These are phyloP conservation scores for Saccharomycopsis vini DNA, from an alignment of 805 yeast species.

Conservation along the genomic window DNA sequence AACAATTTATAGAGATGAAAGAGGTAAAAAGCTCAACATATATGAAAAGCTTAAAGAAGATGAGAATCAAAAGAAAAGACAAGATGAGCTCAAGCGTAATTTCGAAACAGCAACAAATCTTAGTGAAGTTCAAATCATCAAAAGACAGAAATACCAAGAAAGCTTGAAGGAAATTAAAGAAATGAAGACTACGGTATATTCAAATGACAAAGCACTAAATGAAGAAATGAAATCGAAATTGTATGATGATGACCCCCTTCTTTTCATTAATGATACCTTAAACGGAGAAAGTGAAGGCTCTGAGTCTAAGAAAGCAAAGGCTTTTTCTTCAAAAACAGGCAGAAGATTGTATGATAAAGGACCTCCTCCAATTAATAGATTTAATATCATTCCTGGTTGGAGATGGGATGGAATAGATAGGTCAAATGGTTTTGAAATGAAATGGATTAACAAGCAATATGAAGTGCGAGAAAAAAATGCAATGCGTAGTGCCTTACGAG, in stretches of 20 bases:
- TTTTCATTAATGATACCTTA: slow-evolving; percentile 19
- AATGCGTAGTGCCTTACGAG: background rate
- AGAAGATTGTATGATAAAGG: slow-evolving; percentile 40
- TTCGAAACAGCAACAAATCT: slow-evolving; percentile 1
- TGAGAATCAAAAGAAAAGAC: background rate
- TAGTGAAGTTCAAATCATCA: slow-evolving; percentile 1
- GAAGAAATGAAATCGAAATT: slow-evolving; percentile 7
- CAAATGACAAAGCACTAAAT: slow-evolving; percentile 12
- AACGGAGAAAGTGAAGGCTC: slow-evolving; percentile 1
- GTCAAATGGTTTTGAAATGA: slow-evolving; percentile 75
- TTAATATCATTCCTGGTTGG: slow-evolving; percentile 66
- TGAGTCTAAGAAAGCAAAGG: background rate
- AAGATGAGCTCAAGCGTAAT: slow-evolving; percentile 2
- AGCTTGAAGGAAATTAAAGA: slow-evolving; percentile 4
- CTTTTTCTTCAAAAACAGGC: slow-evolving; percentile 30
- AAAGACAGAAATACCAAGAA: slow-evolving; percentile 1
- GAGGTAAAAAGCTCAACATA: slow-evolving; percentile 6
- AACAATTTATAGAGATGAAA: slow-evolving; percentile 11
- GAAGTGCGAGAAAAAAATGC: slow-evolving; percentile 1
- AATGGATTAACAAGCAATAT: slow-evolving; percentile 35
- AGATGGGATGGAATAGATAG: slow-evolving; percentile 92
- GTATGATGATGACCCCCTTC: slow-evolving; percentile 16
- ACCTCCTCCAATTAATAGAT: slow-evolving; percentile 58
- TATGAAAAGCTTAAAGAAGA: slow-evolving; percentile 8
- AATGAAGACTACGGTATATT: slow-evolving; percentile 7